Conservation (phyloP, 2,329 filamentous ascomycete species). For the Hypoxylon sp. region DNA sequence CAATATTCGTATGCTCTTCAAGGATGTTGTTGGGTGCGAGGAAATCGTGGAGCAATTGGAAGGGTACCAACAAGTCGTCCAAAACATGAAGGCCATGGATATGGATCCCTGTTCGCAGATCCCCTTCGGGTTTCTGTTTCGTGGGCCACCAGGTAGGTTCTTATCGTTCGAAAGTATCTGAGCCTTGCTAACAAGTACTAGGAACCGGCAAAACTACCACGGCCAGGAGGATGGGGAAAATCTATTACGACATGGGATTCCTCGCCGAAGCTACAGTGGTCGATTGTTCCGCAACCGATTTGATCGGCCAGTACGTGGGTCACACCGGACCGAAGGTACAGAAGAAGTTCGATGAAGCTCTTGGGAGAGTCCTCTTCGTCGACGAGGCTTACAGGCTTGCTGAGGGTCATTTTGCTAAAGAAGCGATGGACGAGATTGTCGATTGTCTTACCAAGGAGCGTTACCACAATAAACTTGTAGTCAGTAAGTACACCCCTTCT, state of each 20-base stretch:
- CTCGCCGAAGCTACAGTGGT: slow-evolving; percentile 72
- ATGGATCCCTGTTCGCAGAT: slow-evolving; percentile 66
- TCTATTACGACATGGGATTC: slow-evolving; percentile 83
- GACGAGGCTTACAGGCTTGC: slow-evolving; percentile 80
- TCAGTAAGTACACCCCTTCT: slow-evolving; percentile 57
- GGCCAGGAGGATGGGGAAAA: slow-evolving; percentile 80
- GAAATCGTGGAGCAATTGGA: slow-evolving; percentile 64
- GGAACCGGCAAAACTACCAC: slow-evolving; percentile 75
- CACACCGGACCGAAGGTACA: slow-evolving; percentile 73
- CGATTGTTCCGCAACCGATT: slow-evolving; percentile 77
- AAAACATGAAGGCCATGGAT: slow-evolving; percentile 61
- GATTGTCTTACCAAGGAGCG: slow-evolving; percentile 68
- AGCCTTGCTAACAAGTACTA: slow-evolving; percentile 26
- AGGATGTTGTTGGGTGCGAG: slow-evolving; percentile 67
- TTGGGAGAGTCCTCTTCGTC: slow-evolving; percentile 78
- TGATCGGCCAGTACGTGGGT: slow-evolving; percentile 76
- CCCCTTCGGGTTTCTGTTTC: slow-evolving; percentile 72
- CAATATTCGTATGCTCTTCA: slow-evolving; percentile 55
- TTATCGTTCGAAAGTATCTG: not conserved
- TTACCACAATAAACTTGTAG: slow-evolving; percentile 72
- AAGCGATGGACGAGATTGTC: slow-evolving; percentile 69
- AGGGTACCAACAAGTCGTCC: slow-evolving; percentile 63
- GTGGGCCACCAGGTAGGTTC: slow-evolving; percentile 68
- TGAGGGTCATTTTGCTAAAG: slow-evolving; percentile 70
- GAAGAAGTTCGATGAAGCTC: slow-evolving; percentile 64